Conservation (phyloP, 148 eudicot genomes). For the Vaccinium darrowii region DNA sequence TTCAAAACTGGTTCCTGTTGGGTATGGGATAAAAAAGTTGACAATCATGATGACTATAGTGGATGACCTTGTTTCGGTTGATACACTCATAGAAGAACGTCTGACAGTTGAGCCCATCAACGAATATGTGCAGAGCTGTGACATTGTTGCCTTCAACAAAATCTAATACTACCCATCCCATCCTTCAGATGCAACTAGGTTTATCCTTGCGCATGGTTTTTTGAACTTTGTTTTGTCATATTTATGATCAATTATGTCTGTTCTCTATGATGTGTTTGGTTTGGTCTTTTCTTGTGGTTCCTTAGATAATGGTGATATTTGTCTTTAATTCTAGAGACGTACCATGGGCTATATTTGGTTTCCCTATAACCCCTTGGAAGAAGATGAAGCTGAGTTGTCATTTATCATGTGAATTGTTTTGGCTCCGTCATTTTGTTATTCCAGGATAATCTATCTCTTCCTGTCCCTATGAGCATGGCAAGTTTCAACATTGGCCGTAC, state of each 20-base stretch:
- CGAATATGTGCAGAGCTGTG: slow-evolving; percentile 90
- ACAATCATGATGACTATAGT: slow-evolving; percentile 86
- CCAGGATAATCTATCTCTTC: not conserved
- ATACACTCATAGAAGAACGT: slow-evolving; percentile 67
- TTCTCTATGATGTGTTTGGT: not conserved
- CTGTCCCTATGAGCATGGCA: not conserved
- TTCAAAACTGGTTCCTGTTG: slow-evolving; percentile 84
- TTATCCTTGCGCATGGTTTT: not conserved
- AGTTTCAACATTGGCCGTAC: not conserved
- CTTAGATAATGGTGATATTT: not conserved
- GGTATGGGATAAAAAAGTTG: slow-evolving; percentile 91
- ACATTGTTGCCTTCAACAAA: slow-evolving; percentile 97
- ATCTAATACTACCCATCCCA: slow-evolving; percentile 40
- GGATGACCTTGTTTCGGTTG: slow-evolving; percentile 93
- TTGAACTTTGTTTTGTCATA: not conserved
- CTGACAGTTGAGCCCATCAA: slow-evolving; percentile 75
- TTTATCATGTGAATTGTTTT: not conserved
- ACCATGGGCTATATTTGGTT: not conserved
- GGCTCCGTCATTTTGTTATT: not conserved
- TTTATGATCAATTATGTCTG: not conserved
- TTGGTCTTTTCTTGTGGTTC: not conserved
- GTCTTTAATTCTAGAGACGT: not conserved
- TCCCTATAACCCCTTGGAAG: slow-evolving; percentile 2
- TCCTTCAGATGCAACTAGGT: not conserved
- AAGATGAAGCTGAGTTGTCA: not conserved